These are phyloP conservation scores for Pueraria montana DNA, from an alignment of 306 rosid species.

Conservation along the genomic window DNA sequence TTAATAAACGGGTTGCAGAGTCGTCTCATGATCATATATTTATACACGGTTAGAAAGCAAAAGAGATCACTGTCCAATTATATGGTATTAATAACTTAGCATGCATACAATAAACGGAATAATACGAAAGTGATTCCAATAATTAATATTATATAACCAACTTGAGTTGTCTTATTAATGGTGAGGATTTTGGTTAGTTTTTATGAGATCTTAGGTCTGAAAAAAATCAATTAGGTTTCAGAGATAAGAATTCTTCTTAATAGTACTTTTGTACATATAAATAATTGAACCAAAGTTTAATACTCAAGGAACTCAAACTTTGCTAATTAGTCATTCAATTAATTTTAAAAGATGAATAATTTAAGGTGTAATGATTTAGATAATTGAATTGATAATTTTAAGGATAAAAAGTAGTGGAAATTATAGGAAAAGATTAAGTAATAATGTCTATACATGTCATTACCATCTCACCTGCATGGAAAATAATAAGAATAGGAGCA, in stretches of 20 bases:
- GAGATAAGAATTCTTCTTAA: not conserved
- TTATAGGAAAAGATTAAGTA: not conserved
- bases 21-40: constrained; percentile 35
- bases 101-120: not conserved
- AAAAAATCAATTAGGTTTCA: not conserved
- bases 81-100: not conserved
- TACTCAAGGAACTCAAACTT: not conserved
- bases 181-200: too few species aligned
- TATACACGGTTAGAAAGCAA: constrained; percentile 15
- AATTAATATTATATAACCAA: not conserved
- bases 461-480: not conserved
- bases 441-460: not conserved
- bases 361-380: not conserved
- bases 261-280: not conserved
- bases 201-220: too few species aligned
- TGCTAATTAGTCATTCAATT: not conserved
- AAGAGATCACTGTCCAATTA: constrained; percentile 14
- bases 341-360: not conserved
- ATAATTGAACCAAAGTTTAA: not conserved
- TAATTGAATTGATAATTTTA: not conserved
- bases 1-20: not conserved
- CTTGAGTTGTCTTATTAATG: too few species aligned
- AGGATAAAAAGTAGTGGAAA: not conserved
- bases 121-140: not conserved
- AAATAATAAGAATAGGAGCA: not conserved